phyloP scores from a whole-genome alignment of 2,329 filamentous ascomycete genomes.

The Ophiognomonia clavigignenti-juglandacearum region DNA sequence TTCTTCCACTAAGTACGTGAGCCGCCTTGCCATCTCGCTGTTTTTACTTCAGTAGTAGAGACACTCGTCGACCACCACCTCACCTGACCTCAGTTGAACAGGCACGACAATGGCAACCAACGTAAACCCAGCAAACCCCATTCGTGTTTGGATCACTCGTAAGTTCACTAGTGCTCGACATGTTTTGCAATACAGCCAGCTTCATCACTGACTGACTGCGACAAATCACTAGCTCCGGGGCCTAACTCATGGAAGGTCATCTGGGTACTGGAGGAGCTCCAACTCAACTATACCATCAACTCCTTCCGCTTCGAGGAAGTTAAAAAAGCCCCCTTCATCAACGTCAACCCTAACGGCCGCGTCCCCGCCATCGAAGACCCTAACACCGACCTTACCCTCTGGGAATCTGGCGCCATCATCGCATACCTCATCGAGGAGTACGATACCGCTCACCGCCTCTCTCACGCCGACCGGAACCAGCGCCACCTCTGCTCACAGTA shows the following conservation, averaged over 20 bases:
- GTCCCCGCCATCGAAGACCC: constrained; percentile 30
- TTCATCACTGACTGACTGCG: background rate
- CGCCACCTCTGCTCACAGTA: constrained; percentile 24
- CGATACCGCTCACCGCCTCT: constrained; percentile 20
- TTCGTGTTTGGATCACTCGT: background rate
- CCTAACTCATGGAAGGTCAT: constrained; percentile 18
- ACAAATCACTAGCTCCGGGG: background rate
- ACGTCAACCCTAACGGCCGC: constrained; percentile 31
- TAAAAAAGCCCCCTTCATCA: constrained; percentile 22
- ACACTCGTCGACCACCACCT: too few relatives aligned
- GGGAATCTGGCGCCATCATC: constrained; percentile 20
- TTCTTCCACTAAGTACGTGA: too few relatives aligned
- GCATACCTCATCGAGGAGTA: constrained; percentile 23
- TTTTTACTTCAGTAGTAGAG: too few relatives aligned
- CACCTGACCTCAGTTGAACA: too few relatives aligned
- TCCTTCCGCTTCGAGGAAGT: constrained; percentile 20
- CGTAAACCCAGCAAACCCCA: background rate
- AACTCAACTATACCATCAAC: constrained; percentile 27
- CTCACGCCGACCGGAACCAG: constrained; percentile 21
- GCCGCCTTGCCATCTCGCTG: too few relatives aligned
- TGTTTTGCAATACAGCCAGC: background rate
- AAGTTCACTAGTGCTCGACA: too few relatives aligned
- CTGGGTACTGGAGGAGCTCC: constrained; percentile 32
- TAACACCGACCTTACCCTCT: constrained; percentile 29
- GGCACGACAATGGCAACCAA: too few relatives aligned